Conservation (phyloP, 768 basidiomycete genomes). For the Gloeostereum incarnatum region DNA sequence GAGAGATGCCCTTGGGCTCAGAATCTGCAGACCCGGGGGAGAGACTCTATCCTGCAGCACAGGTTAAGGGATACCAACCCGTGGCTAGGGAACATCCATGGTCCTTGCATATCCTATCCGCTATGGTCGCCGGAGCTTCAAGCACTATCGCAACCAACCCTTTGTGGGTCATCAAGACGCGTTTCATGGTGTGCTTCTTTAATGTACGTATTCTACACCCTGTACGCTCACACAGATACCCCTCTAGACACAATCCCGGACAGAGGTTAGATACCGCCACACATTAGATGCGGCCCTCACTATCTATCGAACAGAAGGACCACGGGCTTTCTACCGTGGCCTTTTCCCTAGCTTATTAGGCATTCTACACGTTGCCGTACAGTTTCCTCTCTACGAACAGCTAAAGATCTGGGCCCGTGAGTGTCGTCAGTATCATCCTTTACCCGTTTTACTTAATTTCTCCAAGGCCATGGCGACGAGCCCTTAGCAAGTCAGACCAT, state of each 20-base stretch:
- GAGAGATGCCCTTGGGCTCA: slow-evolving; percentile 46
- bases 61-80: slow-evolving; percentile 81
- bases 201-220: slow-evolving; percentile 1
- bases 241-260: slow-evolving; percentile 70
- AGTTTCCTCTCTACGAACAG: slow-evolving; percentile 94
- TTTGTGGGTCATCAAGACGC: slow-evolving; percentile 97
- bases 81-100: slow-evolving; percentile 74
- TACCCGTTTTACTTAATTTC: background rate
- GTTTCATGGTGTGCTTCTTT: slow-evolving; percentile 76
- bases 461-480: slow-evolving; percentile 29
- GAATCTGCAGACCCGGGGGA: slow-evolving; percentile 20
- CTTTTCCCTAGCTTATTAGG: slow-evolving; percentile 89
- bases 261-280: slow-evolving; percentile 75
- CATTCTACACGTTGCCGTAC: slow-evolving; percentile 91
- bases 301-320: slow-evolving; percentile 87
- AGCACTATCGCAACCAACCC: slow-evolving; percentile 95
- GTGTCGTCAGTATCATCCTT: slow-evolving; percentile 21
- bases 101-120: slow-evolving; percentile 85
- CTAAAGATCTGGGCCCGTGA: slow-evolving; percentile 81
- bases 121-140: slow-evolving; percentile 90
- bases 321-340: slow-evolving; percentile 88
- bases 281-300: slow-evolving; percentile 84
- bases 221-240: slow-evolving; percentile 8
- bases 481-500: slow-evolving; percentile 58
- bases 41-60: slow-evolving; percentile 70